Evolutionary conservation across 805 yeast species (phyloP).

Genomic region (Candida rishiriensis): DNA sequence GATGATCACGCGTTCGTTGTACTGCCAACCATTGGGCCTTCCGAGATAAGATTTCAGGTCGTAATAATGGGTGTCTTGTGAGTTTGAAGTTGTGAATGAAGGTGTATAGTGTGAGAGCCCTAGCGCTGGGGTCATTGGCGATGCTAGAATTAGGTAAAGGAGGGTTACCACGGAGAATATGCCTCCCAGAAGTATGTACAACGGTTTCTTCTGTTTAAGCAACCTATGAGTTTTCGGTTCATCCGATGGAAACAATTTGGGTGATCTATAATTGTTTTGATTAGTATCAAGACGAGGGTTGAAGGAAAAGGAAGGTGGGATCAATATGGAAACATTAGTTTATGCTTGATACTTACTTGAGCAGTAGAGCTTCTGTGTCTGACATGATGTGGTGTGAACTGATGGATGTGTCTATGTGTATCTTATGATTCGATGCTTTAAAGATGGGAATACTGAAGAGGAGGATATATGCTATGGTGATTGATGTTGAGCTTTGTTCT

Average conservation of each 20-base stretch:
- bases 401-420: no score
- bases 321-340: neutral
- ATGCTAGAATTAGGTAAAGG: neutral
- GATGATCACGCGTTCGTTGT: slow-evolving; percentile 47
- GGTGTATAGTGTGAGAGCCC: slow-evolving; percentile 14
- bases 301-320: no score
- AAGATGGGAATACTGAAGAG: no score
- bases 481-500: no score
- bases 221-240: neutral
- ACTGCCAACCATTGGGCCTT: slow-evolving; percentile 47
- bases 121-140: neutral
- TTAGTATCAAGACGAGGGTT: no score
- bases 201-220: neutral
- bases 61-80: slow-evolving; percentile 21
- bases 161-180: neutral
- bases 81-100: slow-evolving; percentile 6
- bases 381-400: no score
- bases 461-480: no score
- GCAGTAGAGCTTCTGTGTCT: no score
- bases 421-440: no score
- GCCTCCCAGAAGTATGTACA: neutral
- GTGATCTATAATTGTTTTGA: neutral
- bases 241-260: neutral
- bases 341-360: neutral
- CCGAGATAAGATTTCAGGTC: slow-evolving; percentile 44